Percentiles rank a stretch among this genome's conserved stretches.
Conservation (phyloP, 768 basidiomycete genomes). For the Termitomyces sp. region DNA sequence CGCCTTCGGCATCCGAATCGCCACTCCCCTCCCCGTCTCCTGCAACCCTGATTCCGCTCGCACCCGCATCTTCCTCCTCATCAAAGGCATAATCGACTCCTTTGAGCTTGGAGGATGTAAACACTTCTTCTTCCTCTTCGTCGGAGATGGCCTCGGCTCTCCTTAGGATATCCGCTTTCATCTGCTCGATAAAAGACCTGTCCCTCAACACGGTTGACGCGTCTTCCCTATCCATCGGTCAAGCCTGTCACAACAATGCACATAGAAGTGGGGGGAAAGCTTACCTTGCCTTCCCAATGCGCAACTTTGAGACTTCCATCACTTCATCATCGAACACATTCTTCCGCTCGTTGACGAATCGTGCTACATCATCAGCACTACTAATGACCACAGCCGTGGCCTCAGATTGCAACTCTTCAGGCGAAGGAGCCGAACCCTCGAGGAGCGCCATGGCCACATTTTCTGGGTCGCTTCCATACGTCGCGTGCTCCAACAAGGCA, state of each 20-base stretch:
- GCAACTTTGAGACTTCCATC: constrained; percentile 59
- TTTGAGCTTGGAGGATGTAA: constrained; percentile 20
- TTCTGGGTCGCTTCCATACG: constrained; percentile 55
- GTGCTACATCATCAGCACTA: constrained; percentile 9
- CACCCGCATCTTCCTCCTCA: constrained; percentile 51
- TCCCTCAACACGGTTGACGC: constrained; percentile 47
- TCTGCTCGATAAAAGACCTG: constrained; percentile 56
- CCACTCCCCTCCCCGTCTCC: constrained; percentile 57
- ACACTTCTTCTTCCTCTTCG: constrained; percentile 42
- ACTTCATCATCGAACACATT: constrained; percentile 77
- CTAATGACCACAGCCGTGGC: not conserved
- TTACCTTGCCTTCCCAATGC: constrained; percentile 58
- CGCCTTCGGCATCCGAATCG: constrained; percentile 26
- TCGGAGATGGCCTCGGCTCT: constrained; percentile 64
- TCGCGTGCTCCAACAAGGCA: constrained; percentile 46
- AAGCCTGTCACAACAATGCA: not conserved
- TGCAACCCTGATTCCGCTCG: constrained; percentile 43
- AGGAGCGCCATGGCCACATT: constrained; percentile 67
- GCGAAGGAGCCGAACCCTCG: constrained; percentile 61
- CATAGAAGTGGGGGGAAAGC: constrained; percentile 2
- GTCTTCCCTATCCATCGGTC: constrained; percentile 34
- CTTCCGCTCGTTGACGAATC: constrained; percentile 39
- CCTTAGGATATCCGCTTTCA: constrained; percentile 82
- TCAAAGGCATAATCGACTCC: constrained; percentile 24
- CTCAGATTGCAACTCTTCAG: constrained; percentile 23